Base-by-base conservation (phyloP, 805 yeast species). In the Limtongia smithiae region DNA sequence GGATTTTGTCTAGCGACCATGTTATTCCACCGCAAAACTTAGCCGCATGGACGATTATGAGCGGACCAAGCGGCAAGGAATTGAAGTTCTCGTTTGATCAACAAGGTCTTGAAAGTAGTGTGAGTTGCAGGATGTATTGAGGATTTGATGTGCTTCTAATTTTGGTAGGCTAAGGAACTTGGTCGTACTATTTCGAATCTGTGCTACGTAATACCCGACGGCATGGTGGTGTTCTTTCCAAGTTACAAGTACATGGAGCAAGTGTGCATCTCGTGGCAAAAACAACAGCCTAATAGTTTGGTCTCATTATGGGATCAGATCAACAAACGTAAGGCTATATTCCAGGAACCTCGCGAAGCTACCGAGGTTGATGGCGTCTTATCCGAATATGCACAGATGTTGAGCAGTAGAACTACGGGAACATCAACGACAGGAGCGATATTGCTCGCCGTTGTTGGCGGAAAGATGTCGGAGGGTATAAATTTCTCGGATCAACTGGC, bases 381-480 rank as follows among this genome's bases (percentile, higher is more conserved):
- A 14, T 54, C 64, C 1, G 77, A 74, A 3, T 90, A 83, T 59
- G 66, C 81, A 0, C 59, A 66, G 1, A 61, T 70, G 0, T 72
- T 82, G 9, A 12, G 55, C 2, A 44, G 57, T 44, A 3, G 14
- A 15, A 6, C 24, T 17, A 12, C 32, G 21, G 31, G n/a, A 25
- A 46, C 20, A 14, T 40, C 15, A 56, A 9, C 15, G 6, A 20
- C 62, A 3, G 91, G 93, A 1, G 90, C 94, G 0, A 59, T 85
- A 1, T 65, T 90, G 3, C 70, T 91, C 25, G 81, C 96, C 0
- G 95, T 91, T 0, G 95, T 91, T 14, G 96, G 96, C 1, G 97
- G 97, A 0, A 83, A 83, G 61, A 73, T 90, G 68, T 86, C 95
- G 0, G 97, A 90, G 65, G 97, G 97, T 4, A 91, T 90, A 37